These are phyloP conservation scores for Phytophthora sp. DNA, from an alignment of 352 stramenopile species.

Conservation along the genomic window DNA sequence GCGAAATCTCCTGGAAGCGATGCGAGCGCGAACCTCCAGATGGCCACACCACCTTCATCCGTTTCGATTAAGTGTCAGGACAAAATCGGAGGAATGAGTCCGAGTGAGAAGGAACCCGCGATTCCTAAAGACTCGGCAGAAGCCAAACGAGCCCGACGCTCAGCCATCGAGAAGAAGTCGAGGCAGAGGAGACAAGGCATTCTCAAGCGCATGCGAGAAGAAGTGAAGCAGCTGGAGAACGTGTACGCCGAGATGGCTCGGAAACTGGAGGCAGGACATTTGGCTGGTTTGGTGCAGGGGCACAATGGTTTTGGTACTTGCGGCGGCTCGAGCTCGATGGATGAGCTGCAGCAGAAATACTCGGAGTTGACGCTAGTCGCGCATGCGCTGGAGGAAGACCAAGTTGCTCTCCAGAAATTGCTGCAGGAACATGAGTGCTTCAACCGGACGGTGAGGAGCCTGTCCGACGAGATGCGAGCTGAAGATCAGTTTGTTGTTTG, in stretches of 20 bases:
- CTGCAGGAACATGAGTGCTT: slow-evolving; percentile 34
- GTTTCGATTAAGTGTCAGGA: slow-evolving; percentile 11
- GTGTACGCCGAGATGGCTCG: slow-evolving; percentile 40
- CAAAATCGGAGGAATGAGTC: slow-evolving; percentile 10
- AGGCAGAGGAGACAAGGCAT: slow-evolving; percentile 27
- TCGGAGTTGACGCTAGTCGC: slow-evolving; percentile 44
- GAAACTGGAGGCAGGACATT: slow-evolving; percentile 12
- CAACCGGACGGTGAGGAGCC: slow-evolving; percentile 15
- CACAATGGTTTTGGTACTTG: neutral
- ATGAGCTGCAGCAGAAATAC: slow-evolving; percentile 19
- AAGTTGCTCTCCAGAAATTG: slow-evolving; percentile 24
- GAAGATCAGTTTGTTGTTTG: slow-evolving; percentile 14
- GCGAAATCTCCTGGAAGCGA: neutral
- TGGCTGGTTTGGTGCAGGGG: slow-evolving; percentile 10
- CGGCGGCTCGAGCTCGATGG: neutral
- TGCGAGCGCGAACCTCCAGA: neutral
- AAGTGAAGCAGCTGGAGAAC: slow-evolving; percentile 51
- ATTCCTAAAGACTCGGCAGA: slow-evolving; percentile 11
- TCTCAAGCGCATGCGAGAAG: slow-evolving; percentile 46
- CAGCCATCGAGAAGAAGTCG: slow-evolving; percentile 59
- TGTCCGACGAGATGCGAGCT: neutral
- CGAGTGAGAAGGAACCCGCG: slow-evolving; percentile 2
- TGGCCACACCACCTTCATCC: neutral
- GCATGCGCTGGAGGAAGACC: slow-evolving; percentile 46
- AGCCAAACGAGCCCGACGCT: slow-evolving; percentile 39